A percentile compares a stretch with the other conserved stretches of the same genome.
These are phyloP conservation scores for Tricholoma furcatifolium DNA, from an alignment of 768 basidiomycete genomes.

Conservation along the genomic window DNA sequence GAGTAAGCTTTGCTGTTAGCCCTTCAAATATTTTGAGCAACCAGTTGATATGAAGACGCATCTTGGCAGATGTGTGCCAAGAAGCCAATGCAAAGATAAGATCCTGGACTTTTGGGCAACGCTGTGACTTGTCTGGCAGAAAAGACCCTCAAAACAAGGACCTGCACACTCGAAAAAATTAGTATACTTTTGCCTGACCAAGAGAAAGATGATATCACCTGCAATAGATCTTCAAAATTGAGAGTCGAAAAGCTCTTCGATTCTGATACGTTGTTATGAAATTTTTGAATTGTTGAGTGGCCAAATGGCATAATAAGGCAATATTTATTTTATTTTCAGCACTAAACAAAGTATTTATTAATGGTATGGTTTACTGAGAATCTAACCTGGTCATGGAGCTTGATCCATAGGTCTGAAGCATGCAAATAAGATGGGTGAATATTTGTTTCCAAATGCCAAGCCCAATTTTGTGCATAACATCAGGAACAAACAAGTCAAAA, in stretches of 20 bases:
- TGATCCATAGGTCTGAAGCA: too few relatives aligned
- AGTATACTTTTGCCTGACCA: too few relatives aligned
- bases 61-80: constrained; percentile 30
- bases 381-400: too few relatives aligned
- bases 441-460: background rate
- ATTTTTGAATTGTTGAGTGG: background rate
- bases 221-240: background rate
- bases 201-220: too few relatives aligned
- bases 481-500: constrained; percentile 16
- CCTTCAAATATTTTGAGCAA: constrained; percentile 20
- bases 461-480: constrained; percentile 24
- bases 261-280: background rate
- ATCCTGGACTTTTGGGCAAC: too few relatives aligned
- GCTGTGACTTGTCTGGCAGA: too few relatives aligned
- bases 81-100: constrained; percentile 23
- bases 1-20: constrained; percentile 20
- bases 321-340: too few relatives aligned
- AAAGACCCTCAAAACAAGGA: too few relatives aligned
- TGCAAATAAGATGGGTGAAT: background rate
- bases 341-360: too few relatives aligned
- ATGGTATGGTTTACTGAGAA: too few relatives aligned
- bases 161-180: too few relatives aligned
- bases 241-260: background rate
- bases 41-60: constrained; percentile 25
- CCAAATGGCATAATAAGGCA: too few relatives aligned